Base-by-base conservation (phyloP, 2,329 filamentous ascomycete species). In the Aspergillus sp. region DNA sequence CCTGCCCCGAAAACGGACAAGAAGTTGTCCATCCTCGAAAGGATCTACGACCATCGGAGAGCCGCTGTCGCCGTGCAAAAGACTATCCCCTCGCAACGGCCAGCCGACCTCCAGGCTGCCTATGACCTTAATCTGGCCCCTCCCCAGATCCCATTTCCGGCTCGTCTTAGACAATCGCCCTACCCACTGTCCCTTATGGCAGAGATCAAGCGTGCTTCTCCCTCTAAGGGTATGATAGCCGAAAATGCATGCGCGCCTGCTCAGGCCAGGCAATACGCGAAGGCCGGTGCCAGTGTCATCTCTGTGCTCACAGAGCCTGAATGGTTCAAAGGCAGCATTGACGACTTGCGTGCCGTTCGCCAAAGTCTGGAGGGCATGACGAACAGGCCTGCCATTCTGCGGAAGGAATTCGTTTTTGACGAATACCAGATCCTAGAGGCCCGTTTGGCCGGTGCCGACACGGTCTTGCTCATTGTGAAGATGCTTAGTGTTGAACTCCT, bases 301-400 rank as follows among this genome's bases (percentile, higher is more conserved):
- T 98, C 95, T 1, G 95, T 99, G n/a, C 84, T 99, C 50, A 99
- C 95, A 0, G 95, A 99, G 77, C 95, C 96, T 0, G 90, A 98
- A 72, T 99, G 95, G 95, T 99, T 99, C 83, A 98, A 97, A 79
- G 95, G 95, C 51, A 96, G 90, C 76, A 93, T 99, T 62, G 94
- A 99, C 60, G 95, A 99, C 73, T 80, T 99, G 57, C 87, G 90
- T 62, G 87, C 89, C 36, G 95, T 98, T 30, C 87, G 95, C 48
- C 90, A 94, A 75, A 92, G 91, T 52, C 81, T 99, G n/a, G 87
- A 92, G 68, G 89, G 90, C 11, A 92, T 99, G 88, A 89, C 91
- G 1, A 96, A 97, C 73, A 86, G 95, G 55, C 96, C 95, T 2
- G 96, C 94, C 2, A 86, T 99, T 11, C 80, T 99, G 30, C 88